These are phyloP conservation scores for Odontarrhena argentea DNA, from an alignment of 345 rosid species.

Conservation along the genomic window DNA sequence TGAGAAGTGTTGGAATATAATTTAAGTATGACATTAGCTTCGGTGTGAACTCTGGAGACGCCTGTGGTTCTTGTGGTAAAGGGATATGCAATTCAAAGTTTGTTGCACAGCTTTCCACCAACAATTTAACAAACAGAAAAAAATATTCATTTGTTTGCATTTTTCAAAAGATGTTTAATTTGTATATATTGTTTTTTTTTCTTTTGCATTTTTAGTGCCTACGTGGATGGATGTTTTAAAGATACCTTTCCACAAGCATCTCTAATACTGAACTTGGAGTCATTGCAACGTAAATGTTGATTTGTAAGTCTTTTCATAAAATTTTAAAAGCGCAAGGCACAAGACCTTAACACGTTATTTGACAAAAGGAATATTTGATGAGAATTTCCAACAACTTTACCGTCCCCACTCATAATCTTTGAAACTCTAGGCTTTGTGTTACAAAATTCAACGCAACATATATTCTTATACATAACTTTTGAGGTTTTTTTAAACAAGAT, in stretches of 20 bases:
- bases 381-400: constrained; percentile 44
- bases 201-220: neutral
- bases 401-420: constrained; percentile 52
- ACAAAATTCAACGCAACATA: constrained; percentile 27
- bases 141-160: constrained; percentile 3
- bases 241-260: constrained; percentile 33
- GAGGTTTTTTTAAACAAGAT: constrained; percentile 8
- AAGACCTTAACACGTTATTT: constrained; percentile 38
- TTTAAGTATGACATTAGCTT: constrained; percentile 28
- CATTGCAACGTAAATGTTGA: constrained; percentile 21
- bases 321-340: constrained; percentile 28
- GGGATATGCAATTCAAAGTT: constrained; percentile 40
- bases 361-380: constrained; percentile 11
- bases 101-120: constrained; percentile 43
- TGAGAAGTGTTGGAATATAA: neutral
- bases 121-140: constrained; percentile 36
- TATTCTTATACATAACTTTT: constrained; percentile 7
- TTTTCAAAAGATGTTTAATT: neutral
- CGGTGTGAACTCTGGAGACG: constrained; percentile 38
- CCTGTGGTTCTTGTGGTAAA: constrained; percentile 31
- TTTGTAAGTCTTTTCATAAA: constrained; percentile 18
- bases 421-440: constrained; percentile 22
- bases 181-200: neutral
- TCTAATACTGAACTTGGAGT: neutral
- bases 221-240: constrained; percentile 34